Conservation (phyloP, 331 rosid genomes). For the Stylosanthes scabra region DNA sequence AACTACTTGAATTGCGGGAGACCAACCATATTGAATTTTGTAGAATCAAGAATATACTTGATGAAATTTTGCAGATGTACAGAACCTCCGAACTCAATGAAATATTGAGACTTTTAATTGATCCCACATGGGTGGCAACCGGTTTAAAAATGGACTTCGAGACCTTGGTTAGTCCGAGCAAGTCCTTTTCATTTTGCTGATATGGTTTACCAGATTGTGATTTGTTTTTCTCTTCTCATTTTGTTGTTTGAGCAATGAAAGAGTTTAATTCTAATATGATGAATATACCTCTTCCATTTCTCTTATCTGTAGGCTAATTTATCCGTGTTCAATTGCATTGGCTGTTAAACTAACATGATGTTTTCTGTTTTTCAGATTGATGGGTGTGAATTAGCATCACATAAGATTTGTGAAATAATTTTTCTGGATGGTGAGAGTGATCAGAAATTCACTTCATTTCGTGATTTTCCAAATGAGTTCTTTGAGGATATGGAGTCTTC, state of each 20-base stretch:
- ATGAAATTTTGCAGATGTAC: conserved; percentile 82
- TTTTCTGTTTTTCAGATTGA: conserved; percentile 56
- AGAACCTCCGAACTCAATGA: conserved; percentile 65
- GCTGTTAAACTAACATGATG: conserved; percentile 26
- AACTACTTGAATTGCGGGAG: conserved; percentile 93
- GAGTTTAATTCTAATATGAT: background rate
- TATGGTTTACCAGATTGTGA: no score
- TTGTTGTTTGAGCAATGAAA: conserved; percentile 10
- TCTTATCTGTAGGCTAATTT: conserved; percentile 26
- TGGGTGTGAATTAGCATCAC: conserved; percentile 72
- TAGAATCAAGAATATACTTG: conserved; percentile 85
- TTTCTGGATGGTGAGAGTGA: conserved; percentile 73
- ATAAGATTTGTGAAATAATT: conserved; percentile 73
- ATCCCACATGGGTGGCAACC: conserved; percentile 91
- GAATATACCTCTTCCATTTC: conserved; percentile 22
- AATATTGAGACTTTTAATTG: conserved; percentile 77
- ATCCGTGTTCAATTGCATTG: conserved; percentile 20
- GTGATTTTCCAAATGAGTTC: conserved; percentile 74
- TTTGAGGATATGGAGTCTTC: conserved; percentile 93
- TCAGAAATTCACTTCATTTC: conserved; percentile 67
- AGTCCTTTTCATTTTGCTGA: background rate
- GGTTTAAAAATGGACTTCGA: conserved; percentile 85
- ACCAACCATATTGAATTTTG: conserved; percentile 95
- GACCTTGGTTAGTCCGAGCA: conserved; percentile 69
- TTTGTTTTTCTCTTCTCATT: conserved; percentile 6